Evolutionary conservation across 2,329 filamentous ascomycete genomes (phyloP), one percentile per base, ranked within the genome.

Genomic region (Dactylella cylindrospora): DNA sequence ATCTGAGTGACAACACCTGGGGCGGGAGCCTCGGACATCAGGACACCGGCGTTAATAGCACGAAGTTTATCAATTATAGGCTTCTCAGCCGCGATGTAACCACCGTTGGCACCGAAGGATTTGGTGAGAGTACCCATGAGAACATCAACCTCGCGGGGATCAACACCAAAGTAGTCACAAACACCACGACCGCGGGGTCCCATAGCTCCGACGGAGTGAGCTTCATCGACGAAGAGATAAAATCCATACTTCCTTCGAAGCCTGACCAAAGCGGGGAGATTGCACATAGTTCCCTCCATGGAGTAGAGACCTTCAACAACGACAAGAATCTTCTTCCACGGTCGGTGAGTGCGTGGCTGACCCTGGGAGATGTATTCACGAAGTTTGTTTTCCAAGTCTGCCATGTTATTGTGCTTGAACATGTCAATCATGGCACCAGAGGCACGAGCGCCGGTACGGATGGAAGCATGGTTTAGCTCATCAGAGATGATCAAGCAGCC

Each of bases 231-330:
- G 71, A 95, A 98, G 2, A 98, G 81, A 71, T 89, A 82, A 76
- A 95, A 98, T 78, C 95, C 97, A 83, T 98, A 98, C 74, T 88
- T 90, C 72, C 85, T 85, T 81, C 95, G 96, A 67, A 98, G 79
- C 44, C 79, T 81, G 57, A 98, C 76, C 44, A 98, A 78, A 64
- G 88, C 88, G 1, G 93, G 93, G n/a, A 98, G 81, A 72, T 98
- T 93, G 74, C 88, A 93, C 88, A 98, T 95, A 67, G 90, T 96
- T 41, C 93, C 93, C 76, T 98, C 93, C 93, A 98, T 98, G 0
- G 91, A 97, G 79, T 98, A 98, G 15, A 98, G 80, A 68, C 93
- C 93, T 73, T 98, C 93, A 29, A 98, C 88, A 29, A 91, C 90
- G 36, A 98, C 88, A 45, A 98, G 74, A 62, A 98, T 97, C 82